A percentile compares a stretch with the other conserved stretches of the same genome.
phyloP scores from a whole-genome alignment of 1,284 basidiomycete genomes.

The Anthracocystis setariae region DNA sequence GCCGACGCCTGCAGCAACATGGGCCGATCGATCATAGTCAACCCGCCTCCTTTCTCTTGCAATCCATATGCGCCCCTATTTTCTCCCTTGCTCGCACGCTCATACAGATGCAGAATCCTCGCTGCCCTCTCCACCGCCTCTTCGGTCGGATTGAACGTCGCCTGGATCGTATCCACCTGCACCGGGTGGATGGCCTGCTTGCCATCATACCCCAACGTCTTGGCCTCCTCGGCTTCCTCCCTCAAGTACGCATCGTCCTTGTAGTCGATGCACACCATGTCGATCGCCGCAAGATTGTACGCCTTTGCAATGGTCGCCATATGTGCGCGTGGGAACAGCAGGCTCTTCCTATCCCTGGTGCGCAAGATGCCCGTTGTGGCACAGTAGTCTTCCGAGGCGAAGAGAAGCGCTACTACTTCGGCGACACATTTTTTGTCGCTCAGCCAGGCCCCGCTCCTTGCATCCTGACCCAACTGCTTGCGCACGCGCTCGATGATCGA shows the following conservation, averaged over 20 bases:
- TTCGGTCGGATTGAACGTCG: slow-evolving; percentile 79
- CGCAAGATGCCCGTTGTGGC: slow-evolving; percentile 86
- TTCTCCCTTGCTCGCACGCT: slow-evolving; percentile 67
- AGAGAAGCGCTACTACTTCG: slow-evolving; percentile 55
- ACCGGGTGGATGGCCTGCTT: slow-evolving; percentile 90
- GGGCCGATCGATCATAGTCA: slow-evolving; percentile 77
- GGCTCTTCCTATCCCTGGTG: slow-evolving; percentile 78
- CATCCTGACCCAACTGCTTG: slow-evolving; percentile 6
- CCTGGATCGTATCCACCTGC: slow-evolving; percentile 82
- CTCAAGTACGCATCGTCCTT: slow-evolving; percentile 77
- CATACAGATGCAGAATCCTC: slow-evolving; percentile 73
- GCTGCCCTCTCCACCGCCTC: slow-evolving; percentile 82
- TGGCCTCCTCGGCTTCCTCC: slow-evolving; percentile 78
- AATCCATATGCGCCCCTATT: slow-evolving; percentile 76
- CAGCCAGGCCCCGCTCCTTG: neutral
- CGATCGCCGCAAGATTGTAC: slow-evolving; percentile 81
- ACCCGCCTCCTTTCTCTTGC: slow-evolving; percentile 70
- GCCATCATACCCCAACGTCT: slow-evolving; percentile 63
- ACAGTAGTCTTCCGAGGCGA: slow-evolving; percentile 70
- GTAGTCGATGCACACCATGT: slow-evolving; percentile 89
- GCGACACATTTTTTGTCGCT: slow-evolving; percentile 4
- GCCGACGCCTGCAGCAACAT: slow-evolving; percentile 73
- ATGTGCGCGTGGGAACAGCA: slow-evolving; percentile 85
- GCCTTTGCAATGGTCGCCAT: slow-evolving; percentile 86
- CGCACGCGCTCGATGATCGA: slow-evolving; percentile 45